Evolutionary conservation across 2,329 filamentous ascomycete genomes (phyloP).

Genomic region (Lecanicillium sp.): DNA sequence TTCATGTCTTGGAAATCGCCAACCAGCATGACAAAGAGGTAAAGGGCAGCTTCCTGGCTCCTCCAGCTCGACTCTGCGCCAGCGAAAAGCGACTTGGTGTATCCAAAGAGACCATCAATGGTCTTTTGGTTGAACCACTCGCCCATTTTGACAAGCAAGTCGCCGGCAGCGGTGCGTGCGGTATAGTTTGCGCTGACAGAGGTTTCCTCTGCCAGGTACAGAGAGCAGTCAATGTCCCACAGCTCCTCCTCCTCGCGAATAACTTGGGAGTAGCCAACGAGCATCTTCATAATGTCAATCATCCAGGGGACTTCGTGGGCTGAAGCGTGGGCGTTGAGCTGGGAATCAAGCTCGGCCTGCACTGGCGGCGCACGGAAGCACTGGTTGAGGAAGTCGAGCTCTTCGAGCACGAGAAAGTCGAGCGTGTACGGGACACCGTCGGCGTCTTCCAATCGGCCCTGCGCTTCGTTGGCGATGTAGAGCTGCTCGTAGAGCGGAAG

Average conservation of each 20-base stretch:
- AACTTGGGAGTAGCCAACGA: conserved; percentile 81
- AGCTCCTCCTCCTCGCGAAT: conserved; percentile 87
- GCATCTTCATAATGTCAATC: conserved; percentile 77
- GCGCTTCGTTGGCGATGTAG: conserved; percentile 78
- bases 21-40: conserved; percentile 75
- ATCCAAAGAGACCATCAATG: conserved; percentile 69
- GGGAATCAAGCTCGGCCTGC: conserved; percentile 76
- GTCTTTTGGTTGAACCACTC: conserved; percentile 78
- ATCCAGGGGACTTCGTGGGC: conserved; percentile 70
- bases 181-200: conserved; percentile 96
- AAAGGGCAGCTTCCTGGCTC: conserved; percentile 72
- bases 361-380: conserved; percentile 84
- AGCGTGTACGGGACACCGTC: conserved; percentile 91
- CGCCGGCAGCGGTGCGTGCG: conserved; percentile 83
- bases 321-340: conserved; percentile 55
- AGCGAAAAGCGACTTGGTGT: conserved; percentile 68
- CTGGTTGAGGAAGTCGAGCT: conserved; percentile 89
- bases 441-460: conserved; percentile 81
- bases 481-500: conserved; percentile 69
- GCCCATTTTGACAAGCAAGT: conserved; percentile 84
- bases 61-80: conserved; percentile 44
- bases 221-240: conserved; percentile 94
- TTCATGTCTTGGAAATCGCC: conserved; percentile 75
- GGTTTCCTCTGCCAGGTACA: conserved; percentile 92
- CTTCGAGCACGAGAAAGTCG: conserved; percentile 87